A percentile compares a stretch with the other conserved stretches of the same genome.
Conservation (phyloP, 2,329 filamentous ascomycete genomes). For the Xylariaceae sp. region DNA sequence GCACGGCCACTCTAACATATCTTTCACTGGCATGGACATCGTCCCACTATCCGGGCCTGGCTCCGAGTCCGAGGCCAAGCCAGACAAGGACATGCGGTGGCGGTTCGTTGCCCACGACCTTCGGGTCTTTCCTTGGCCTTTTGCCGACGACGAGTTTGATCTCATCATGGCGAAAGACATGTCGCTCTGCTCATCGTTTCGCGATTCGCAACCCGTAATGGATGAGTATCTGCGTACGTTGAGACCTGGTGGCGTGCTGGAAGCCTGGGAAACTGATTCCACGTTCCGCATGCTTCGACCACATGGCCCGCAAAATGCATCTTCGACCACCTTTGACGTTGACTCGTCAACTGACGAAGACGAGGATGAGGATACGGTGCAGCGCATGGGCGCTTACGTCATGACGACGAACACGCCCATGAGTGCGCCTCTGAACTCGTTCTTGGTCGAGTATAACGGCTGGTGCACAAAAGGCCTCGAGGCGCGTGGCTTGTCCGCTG, state of each 20-base stretch:
- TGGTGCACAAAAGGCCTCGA: conserved; percentile 79
- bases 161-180: conserved; percentile 86
- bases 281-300: conserved; percentile 78
- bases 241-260: conserved; percentile 72
- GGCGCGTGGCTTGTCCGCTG: conserved; percentile 61
- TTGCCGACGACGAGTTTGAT: conserved; percentile 77
- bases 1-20: conserved; percentile 63
- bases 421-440: conserved; percentile 74
- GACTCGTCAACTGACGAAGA: conserved; percentile 33
- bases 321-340: conserved; percentile 24
- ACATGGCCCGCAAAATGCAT: conserved; percentile 52
- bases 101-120: conserved; percentile 85
- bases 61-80: conserved; percentile 43
- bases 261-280: conserved; percentile 88
- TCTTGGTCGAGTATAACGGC: conserved; percentile 74
- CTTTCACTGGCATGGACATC: conserved; percentile 80
- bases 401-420: conserved; percentile 82
- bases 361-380: conserved; percentile 60
- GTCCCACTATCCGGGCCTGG: conserved; percentile 59
- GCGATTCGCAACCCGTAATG: conserved; percentile 51
- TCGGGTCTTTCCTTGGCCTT: conserved; percentile 70
- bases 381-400: conserved; percentile 73
- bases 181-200: conserved; percentile 60
- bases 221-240: conserved; percentile 77
- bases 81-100: conserved; percentile 76